Evolutionary conservation across 768 basidiomycete species (phyloP).

Genomic region (Lentinula guzmanii): DNA sequence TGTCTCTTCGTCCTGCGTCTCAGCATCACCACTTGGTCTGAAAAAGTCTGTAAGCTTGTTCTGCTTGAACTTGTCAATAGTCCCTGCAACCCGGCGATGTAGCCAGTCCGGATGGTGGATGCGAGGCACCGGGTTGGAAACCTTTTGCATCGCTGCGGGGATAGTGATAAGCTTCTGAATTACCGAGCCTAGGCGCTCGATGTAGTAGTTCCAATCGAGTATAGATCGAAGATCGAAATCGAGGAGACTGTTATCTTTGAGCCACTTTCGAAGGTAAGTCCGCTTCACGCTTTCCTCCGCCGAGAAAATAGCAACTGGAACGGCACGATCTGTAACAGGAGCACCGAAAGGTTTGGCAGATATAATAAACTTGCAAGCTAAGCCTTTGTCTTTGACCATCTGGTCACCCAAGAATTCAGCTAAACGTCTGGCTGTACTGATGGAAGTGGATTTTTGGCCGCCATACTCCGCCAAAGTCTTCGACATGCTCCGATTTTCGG

Average conservation of each 20-base stretch:
- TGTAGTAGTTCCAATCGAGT: conserved; percentile 98
- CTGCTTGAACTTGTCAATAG: conserved; percentile 96
- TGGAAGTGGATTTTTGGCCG: conserved; percentile 96
- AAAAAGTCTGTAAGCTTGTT: conserved; percentile 98
- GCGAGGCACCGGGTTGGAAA: conserved; percentile 92
- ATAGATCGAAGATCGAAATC: conserved; percentile 92
- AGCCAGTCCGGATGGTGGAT: conserved; percentile 98
- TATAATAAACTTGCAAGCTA: conserved; percentile 98
- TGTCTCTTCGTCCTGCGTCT: conserved; percentile 16
- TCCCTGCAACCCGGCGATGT: conserved; percentile 80
- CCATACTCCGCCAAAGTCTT: conserved; percentile 95
- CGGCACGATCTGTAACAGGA: conserved; percentile 93
- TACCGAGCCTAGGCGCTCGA: conserved; percentile 94
- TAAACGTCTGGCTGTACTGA: conserved; percentile 90
- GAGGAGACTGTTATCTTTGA: conserved; percentile 84
- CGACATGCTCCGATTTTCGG: conserved; percentile 97
- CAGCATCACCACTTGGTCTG: conserved; percentile 28
- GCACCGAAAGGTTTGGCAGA: conserved; percentile 89
- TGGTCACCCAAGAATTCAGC: conserved; percentile 96
- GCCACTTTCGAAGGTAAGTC: conserved; percentile 90
- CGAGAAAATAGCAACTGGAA: conserved; percentile 96
- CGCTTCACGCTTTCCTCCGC: conserved; percentile 90
- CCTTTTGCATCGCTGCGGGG: conserved; percentile 97
- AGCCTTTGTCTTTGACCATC: conserved; percentile 99
- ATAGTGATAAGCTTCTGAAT: conserved; percentile 99